Evolutionary conservation across 495 filamentous ascomycete species (phyloP).

Genomic region (Corynascus novoguineensis): DNA sequence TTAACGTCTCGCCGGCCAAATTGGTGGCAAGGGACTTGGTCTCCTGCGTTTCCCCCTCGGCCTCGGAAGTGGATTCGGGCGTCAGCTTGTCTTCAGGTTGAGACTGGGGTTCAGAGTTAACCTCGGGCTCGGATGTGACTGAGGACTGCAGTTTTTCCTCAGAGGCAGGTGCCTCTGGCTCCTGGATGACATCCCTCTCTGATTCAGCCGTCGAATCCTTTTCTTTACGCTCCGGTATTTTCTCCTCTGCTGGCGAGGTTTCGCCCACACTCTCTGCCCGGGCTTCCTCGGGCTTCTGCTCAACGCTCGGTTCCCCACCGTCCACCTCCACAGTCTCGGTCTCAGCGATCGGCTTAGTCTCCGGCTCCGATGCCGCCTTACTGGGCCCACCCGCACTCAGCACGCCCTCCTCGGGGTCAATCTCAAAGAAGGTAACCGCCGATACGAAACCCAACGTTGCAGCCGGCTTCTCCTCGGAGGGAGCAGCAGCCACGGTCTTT

Average conservation of each 20-base stretch:
- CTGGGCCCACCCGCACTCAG: constrained; percentile 33
- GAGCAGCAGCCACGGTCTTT: constrained; percentile 6
- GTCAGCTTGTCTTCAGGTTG: too few species aligned
- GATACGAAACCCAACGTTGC: constrained; percentile 23
- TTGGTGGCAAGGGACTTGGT: constrained; percentile 46
- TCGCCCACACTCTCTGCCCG: not conserved
- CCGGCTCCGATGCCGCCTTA: not conserved
- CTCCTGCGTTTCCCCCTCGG: constrained; percentile 10
- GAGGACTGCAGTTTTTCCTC: constrained; percentile 10
- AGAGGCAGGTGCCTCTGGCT: constrained; percentile 1
- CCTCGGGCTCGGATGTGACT: constrained; percentile 9
- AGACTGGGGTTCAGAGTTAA: constrained; percentile 16
- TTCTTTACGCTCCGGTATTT: not conserved
- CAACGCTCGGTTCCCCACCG: constrained; percentile 15
- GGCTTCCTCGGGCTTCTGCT: constrained; percentile 12
- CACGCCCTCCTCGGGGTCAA: constrained; percentile 48
- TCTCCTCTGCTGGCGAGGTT: not conserved
- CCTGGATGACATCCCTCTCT: not conserved
- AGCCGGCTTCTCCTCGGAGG: constrained; percentile 20
- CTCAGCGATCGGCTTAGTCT: constrained; percentile 26
- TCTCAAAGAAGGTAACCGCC: constrained; percentile 42
- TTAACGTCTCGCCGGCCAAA: constrained; percentile 50
- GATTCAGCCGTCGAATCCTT: not conserved
- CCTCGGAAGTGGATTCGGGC: constrained; percentile 2
- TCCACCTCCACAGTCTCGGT: constrained; percentile 23